These are phyloP conservation scores for Fusarium pseudograminearum DNA, from an alignment of 2,329 filamentous ascomycete species.

Conservation along the genomic window DNA sequence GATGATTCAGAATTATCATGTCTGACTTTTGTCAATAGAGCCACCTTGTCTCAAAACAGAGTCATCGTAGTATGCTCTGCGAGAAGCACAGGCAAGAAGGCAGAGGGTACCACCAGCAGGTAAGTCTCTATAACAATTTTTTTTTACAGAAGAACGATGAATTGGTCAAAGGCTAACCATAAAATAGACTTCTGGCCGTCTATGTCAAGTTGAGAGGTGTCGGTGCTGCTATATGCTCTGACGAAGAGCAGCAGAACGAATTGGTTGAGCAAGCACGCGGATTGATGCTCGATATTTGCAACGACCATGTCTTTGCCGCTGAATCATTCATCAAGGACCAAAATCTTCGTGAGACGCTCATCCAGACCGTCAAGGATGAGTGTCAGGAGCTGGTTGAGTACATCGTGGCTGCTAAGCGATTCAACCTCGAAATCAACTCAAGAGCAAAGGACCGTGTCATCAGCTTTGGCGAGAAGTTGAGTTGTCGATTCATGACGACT, in stretches of 20 bases:
- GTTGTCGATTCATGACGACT: constrained; percentile 90
- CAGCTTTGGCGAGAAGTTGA: constrained; percentile 95
- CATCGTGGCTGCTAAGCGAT: constrained; percentile 71
- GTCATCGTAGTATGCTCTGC: constrained; percentile 97
- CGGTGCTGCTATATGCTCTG: constrained; percentile 64
- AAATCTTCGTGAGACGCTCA: constrained; percentile 69
- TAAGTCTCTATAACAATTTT: constrained; percentile 60
- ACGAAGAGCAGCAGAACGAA: constrained; percentile 62
- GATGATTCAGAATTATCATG: constrained; percentile 16
- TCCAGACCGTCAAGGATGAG: constrained; percentile 77
- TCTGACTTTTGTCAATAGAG: constrained; percentile 47
- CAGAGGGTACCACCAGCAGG: constrained; percentile 95
- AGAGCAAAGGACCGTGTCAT: constrained; percentile 88
- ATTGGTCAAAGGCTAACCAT: neutral
- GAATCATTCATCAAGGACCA: constrained; percentile 70
- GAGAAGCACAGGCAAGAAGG: constrained; percentile 92
- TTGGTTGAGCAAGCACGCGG: constrained; percentile 74
- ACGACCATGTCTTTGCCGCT: constrained; percentile 83
- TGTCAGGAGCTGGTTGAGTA: constrained; percentile 85
- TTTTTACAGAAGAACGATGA: neutral
- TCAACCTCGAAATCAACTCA: constrained; percentile 80
- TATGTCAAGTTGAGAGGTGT: constrained; percentile 69
- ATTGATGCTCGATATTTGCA: constrained; percentile 83
- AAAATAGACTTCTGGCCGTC: constrained; percentile 66
- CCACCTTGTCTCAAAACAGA: constrained; percentile 73